Conservation (phyloP, 352 stramenopile species). For the Blastocystis hominis region DNA sequence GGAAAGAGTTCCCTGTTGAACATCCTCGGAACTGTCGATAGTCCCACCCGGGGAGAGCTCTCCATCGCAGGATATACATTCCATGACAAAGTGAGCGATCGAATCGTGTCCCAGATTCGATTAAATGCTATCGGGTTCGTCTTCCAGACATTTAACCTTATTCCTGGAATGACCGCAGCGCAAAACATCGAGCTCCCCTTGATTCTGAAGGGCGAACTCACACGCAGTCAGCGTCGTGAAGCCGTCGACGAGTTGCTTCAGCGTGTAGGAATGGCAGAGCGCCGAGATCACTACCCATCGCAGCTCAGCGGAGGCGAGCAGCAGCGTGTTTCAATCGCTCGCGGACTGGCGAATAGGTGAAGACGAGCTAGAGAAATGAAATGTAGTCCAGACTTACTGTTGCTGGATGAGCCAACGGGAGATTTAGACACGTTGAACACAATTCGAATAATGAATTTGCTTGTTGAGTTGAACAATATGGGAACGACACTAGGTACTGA, state of each 20-base stretch:
- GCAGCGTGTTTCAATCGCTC: conserved; percentile 61
- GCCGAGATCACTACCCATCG: conserved; percentile 52
- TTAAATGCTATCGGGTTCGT: conserved; percentile 59
- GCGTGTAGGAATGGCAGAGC: conserved; percentile 57
- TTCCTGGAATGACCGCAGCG: conserved; percentile 55
- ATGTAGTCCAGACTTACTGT: conserved; percentile 54
- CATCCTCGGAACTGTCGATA: conserved; percentile 56
- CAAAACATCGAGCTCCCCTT: conserved; percentile 59
- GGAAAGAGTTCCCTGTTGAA: conserved; percentile 59
- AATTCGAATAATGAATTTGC: conserved; percentile 59
- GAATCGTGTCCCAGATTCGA: conserved; percentile 51
- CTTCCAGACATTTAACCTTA: conserved; percentile 61
- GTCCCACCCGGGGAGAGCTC: conserved; percentile 53
- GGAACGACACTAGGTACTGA: too few relatives aligned
- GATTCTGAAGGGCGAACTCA: conserved; percentile 27
- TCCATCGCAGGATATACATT: conserved; percentile 18
- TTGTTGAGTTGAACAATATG: neutral
- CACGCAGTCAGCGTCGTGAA: neutral
- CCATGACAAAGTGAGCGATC: conserved; percentile 42
- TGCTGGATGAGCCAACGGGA: conserved; percentile 62
- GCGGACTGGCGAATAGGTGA: conserved; percentile 59
- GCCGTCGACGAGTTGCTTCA: conserved; percentile 49
- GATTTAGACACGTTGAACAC: conserved; percentile 62
- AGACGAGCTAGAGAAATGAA: neutral
- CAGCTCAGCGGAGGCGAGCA: conserved; percentile 61